Conservation (phyloP, 257 asterid species). For the Lavandula angustifolia region DNA sequence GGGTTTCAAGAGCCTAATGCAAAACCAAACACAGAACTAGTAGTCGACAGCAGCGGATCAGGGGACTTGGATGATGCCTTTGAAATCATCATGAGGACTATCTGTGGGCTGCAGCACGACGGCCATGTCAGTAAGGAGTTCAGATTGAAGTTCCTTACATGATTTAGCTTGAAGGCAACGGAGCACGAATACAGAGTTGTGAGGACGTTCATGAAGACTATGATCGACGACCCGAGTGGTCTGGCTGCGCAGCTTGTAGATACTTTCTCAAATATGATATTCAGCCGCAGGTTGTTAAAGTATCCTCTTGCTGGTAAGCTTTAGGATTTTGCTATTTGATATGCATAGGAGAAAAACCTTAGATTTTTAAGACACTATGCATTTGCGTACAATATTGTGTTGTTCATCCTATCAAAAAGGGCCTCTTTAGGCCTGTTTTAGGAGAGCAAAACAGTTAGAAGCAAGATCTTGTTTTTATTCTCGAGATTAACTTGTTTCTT, state of each 20-base stretch:
- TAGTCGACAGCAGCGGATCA: neutral
- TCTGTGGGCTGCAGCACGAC: neutral
- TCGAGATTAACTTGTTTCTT: slow-evolving; percentile 10
- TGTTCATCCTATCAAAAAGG: slow-evolving; percentile 54
- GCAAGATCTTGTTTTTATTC: slow-evolving; percentile 61
- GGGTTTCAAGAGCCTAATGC: neutral
- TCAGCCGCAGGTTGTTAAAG: neutral
- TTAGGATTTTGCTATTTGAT: neutral
- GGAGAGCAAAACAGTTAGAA: slow-evolving; percentile 46
- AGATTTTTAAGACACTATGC: no score
- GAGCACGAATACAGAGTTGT: slow-evolving; percentile 4
- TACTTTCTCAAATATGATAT: slow-evolving; percentile 8
- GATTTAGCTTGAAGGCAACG: slow-evolving; percentile 11
- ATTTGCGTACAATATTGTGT: no score
- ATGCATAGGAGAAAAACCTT: neutral
- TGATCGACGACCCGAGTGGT: slow-evolving; percentile 9
- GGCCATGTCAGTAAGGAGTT: slow-evolving; percentile 1
- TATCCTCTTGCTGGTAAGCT: neutral
- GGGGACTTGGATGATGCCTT: slow-evolving; percentile 6
- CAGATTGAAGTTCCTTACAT: slow-evolving; percentile 2
- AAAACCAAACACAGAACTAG: neutral
- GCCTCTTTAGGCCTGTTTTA: slow-evolving; percentile 84
- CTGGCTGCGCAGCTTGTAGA: slow-evolving; percentile 14
- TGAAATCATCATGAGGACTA: slow-evolving; percentile 5
- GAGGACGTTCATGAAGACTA: slow-evolving; percentile 7